A percentile compares a stretch with the other conserved stretches of the same genome.
Evolutionary conservation across 495 filamentous ascomycete genomes (phyloP).

Genomic region (Pseudevernia furfuracea): DNA sequence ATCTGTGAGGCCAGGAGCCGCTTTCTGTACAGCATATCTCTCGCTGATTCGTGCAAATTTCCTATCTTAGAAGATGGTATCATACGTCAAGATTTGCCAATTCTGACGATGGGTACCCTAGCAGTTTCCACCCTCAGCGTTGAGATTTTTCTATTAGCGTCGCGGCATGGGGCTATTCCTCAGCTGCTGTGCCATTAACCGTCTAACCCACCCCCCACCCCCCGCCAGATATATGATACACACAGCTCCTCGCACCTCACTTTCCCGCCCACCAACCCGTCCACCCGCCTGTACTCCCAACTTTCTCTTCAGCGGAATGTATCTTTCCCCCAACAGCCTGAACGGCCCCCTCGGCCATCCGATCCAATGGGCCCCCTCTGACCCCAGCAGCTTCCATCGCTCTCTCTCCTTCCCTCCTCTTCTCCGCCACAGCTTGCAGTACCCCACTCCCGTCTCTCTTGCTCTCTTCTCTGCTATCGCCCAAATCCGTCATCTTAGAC

Average conservation of each 20-base stretch:
- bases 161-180: too few relatives aligned
- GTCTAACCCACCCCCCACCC: neutral
- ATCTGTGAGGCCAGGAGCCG: neutral
- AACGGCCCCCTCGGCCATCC: conserved; percentile 18
- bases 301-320: neutral
- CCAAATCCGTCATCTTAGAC: neutral
- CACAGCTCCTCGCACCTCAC: neutral
- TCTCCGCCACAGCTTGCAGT: conserved; percentile 7
- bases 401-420: conserved; percentile 17
- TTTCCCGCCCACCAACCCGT: conserved; percentile 9
- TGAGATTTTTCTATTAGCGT: too few relatives aligned
- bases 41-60: too few relatives aligned
- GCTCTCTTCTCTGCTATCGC: neutral
- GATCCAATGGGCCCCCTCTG: conserved; percentile 24
- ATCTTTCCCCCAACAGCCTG: neutral
- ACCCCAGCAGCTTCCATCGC: conserved; percentile 4
- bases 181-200: neutral
- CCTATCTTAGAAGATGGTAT: too few relatives aligned
- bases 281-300: conserved; percentile 11
- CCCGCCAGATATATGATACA: neutral
- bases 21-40: neutral
- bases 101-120: too few relatives aligned
- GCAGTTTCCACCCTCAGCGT: too few relatives aligned
- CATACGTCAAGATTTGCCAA: too few relatives aligned
- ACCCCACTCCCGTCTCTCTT: conserved; percentile 7